Conservation (phyloP, 768 basidiomycete genomes). For the Xerocomus potaroensis region DNA sequence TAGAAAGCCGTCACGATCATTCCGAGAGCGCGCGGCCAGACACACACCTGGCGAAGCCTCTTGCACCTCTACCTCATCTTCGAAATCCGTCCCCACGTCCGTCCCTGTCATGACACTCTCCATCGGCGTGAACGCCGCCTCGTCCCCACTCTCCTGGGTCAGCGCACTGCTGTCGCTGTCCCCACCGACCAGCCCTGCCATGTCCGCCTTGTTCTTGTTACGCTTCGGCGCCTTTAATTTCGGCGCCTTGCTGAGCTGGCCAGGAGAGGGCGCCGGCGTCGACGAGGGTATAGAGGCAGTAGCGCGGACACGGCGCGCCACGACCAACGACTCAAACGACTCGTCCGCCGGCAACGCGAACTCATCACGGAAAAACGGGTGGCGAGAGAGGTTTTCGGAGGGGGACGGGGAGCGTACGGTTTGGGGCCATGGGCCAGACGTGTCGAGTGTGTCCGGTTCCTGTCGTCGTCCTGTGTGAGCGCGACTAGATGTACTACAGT, state of each 20-base stretch:
- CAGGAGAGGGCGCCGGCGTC: conserved; percentile 56
- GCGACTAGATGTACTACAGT: not conserved
- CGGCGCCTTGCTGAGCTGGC: conserved; percentile 32
- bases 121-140: conserved; percentile 55
- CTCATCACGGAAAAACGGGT: conserved; percentile 74
- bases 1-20: conserved; percentile 14
- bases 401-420: conserved; percentile 63
- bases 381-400: conserved; percentile 59
- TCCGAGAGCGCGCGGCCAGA: not conserved
- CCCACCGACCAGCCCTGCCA: conserved; percentile 73
- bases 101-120: conserved; percentile 70
- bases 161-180: conserved; percentile 84
- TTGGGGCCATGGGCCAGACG: conserved; percentile 40
- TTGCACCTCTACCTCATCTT: conserved; percentile 64
- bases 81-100: conserved; percentile 66
- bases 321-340: conserved; percentile 53
- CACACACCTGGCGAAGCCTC: conserved; percentile 56
- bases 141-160: conserved; percentile 80
- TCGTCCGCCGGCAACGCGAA: conserved; percentile 60
- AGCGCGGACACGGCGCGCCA: conserved; percentile 57
- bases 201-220: conserved; percentile 42
- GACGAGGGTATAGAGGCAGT: conserved; percentile 51
- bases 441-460: conserved; percentile 48
- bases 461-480: conserved; percentile 12
- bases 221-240: conserved; percentile 47